These are phyloP conservation scores for Gracilariopsis chorda DNA, from an alignment of 23 red algal genomes.

Conservation along the genomic window DNA sequence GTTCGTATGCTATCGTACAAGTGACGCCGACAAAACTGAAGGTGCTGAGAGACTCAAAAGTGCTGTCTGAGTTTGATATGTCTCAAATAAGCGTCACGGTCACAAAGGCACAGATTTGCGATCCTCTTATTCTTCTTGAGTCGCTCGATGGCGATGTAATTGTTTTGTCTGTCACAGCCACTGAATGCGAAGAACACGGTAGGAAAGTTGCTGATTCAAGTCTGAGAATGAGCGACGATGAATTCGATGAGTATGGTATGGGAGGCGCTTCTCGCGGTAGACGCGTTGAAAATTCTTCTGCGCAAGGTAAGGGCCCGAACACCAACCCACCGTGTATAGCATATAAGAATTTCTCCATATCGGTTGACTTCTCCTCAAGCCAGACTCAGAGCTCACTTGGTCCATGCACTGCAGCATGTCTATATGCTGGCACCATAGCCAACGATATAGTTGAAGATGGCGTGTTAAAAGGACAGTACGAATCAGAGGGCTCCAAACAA, in stretches of 20 bases:
- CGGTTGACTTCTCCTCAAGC: background rate
- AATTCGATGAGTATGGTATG: conserved; percentile 68
- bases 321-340: background rate
- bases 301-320: background rate
- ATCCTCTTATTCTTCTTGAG: conserved; percentile 84
- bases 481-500: background rate
- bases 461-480: background rate
- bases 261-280: background rate
- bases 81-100: conserved; percentile 5
- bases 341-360: conserved; percentile 39
- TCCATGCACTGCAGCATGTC: conserved; percentile 9
- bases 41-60: conserved; percentile 58
- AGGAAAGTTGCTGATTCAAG: background rate
- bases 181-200: background rate
- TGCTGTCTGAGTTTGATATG: conserved; percentile 42
- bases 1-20: conserved; percentile 67
- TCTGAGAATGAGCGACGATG: background rate
- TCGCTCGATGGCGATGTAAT: conserved; percentile 20
- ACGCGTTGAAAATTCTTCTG: background rate
- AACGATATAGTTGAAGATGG: conserved; percentile 15
- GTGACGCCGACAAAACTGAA: conserved; percentile 49
- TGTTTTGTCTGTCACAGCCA: conserved; percentile 45
- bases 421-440: conserved; percentile 59
- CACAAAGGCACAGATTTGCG: conserved; percentile 66
- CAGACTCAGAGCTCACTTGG: background rate